phyloP scores from a whole-genome alignment of 2,329 filamentous ascomycete species.

The Endoconidiophora polonica region DNA sequence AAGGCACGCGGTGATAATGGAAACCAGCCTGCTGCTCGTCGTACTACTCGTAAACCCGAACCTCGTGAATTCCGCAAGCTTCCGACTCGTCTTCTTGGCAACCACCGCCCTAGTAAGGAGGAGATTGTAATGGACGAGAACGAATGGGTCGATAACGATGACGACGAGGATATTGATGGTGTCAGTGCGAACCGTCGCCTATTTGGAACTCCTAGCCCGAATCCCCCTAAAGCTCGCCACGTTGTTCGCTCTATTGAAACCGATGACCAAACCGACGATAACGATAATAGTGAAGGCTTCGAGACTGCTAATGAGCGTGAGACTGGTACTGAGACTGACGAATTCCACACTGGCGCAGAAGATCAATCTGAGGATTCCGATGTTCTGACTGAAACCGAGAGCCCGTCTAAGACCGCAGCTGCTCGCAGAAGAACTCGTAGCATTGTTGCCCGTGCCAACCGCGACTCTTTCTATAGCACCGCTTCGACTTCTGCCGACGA shows the following conservation, averaged over 20 bases:
- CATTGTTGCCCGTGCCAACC: constrained; percentile 32
- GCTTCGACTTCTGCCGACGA: constrained; percentile 76
- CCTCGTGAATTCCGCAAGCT: constrained; percentile 65
- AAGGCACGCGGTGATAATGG: constrained; percentile 41
- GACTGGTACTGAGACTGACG: constrained; percentile 65
- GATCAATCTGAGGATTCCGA: constrained; percentile 49
- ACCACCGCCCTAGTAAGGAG: constrained; percentile 53
- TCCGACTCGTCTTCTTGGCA: constrained; percentile 54
- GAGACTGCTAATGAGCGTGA: constrained; percentile 51
- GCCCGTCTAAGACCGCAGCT: constrained; percentile 27
- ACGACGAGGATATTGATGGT: constrained; percentile 15
- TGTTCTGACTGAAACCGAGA: constrained; percentile 75
- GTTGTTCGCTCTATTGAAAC: constrained; percentile 2
- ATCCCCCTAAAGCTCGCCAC: background rate
- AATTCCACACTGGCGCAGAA: constrained; percentile 87
- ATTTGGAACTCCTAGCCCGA: constrained; percentile 11
- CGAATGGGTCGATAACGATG: constrained; percentile 76
- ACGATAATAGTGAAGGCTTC: constrained; percentile 57
- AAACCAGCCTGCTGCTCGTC: constrained; percentile 33
- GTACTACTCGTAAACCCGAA: constrained; percentile 37
- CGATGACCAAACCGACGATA: constrained; percentile 45
- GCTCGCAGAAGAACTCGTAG: constrained; percentile 26
- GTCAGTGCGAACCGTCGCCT: constrained; percentile 5
- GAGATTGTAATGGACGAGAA: constrained; percentile 67
- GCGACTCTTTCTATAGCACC: constrained; percentile 66